Conservation (phyloP, 352 stramenopile genomes). For the Thalassiosira pacifica region DNA sequence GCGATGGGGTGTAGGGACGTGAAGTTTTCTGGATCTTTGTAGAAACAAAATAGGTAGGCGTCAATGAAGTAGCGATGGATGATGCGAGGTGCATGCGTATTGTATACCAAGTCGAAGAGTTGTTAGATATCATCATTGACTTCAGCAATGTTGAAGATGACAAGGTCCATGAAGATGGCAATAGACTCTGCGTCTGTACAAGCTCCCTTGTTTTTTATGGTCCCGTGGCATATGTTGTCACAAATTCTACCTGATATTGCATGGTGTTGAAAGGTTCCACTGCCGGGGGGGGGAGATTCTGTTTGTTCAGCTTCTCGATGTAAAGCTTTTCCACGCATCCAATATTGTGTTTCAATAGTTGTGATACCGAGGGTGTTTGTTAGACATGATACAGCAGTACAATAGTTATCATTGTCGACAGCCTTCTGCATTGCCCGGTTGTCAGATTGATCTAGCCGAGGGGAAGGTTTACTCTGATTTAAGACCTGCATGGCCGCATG, state of each 20-base stretch:
- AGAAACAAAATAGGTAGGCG: background rate
- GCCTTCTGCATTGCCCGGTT: conserved; percentile 13
- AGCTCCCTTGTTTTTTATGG: too few relatives aligned
- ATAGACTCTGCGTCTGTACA: too few relatives aligned
- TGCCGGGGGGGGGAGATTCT: too few relatives aligned
- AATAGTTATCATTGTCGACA: conserved; percentile 41
- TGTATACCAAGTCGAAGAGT: background rate
- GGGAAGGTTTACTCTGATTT: background rate
- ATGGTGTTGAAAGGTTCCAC: too few relatives aligned
- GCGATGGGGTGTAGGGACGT: background rate
- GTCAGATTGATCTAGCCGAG: background rate
- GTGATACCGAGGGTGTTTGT: too few relatives aligned
- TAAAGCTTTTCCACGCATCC: too few relatives aligned
- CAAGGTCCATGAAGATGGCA: background rate
- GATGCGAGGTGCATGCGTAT: background rate
- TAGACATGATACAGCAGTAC: too few relatives aligned
- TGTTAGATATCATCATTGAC: background rate
- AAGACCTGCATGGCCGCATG: background rate
- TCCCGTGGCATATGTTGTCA: too few relatives aligned
- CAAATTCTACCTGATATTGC: too few relatives aligned
- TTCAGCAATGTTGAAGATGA: background rate
- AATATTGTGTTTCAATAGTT: too few relatives aligned
- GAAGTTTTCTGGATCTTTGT: background rate
- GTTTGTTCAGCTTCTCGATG: too few relatives aligned
- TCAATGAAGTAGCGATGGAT: background rate